Conservation (phyloP, 1,284 basidiomycete species). For the Apiotrichum sp. region DNA sequence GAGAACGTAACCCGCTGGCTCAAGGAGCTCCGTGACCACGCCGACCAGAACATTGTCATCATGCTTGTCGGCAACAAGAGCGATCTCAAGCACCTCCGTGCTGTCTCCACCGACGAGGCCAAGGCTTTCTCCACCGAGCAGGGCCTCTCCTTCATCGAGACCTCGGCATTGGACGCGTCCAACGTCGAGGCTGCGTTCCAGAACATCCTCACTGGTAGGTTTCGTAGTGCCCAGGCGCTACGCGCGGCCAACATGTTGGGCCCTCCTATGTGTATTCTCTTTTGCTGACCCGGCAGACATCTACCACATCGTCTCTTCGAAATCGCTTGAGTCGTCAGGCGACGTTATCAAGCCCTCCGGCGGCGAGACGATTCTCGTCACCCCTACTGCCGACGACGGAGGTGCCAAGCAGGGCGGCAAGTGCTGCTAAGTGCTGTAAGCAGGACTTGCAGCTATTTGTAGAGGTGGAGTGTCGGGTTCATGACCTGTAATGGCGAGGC, state of each 20-base stretch:
- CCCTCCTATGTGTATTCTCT: too few species aligned
- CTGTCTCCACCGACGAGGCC: slow-evolving; percentile 89
- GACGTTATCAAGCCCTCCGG: slow-evolving; percentile 63
- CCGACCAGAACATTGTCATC: slow-evolving; percentile 87
- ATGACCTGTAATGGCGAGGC: slow-evolving; percentile 19
- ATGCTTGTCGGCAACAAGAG: slow-evolving; percentile 96
- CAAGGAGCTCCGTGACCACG: slow-evolving; percentile 94
- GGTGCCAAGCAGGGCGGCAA: slow-evolving; percentile 45
- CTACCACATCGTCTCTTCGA: slow-evolving; percentile 88
- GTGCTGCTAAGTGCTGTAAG: slow-evolving; percentile 39
- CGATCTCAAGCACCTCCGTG: slow-evolving; percentile 94
- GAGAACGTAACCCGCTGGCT: slow-evolving; percentile 96
- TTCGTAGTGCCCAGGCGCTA: too few species aligned
- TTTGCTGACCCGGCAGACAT: slow-evolving; percentile 59
- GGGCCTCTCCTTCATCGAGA: slow-evolving; percentile 92
- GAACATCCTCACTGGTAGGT: slow-evolving; percentile 84
- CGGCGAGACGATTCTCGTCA: slow-evolving; percentile 70
- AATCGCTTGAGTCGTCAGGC: slow-evolving; percentile 72
- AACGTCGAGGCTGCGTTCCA: slow-evolving; percentile 98
- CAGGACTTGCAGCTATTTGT: background rate
- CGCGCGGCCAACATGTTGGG: background rate
- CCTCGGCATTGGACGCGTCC: slow-evolving; percentile 96
- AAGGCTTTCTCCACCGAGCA: slow-evolving; percentile 77
- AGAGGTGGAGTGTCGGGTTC: slow-evolving; percentile 4
- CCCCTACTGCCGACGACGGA: slow-evolving; percentile 51